Conservation (phyloP, 1,284 basidiomycete species). For the Erythrobasidium hasegawianum region DNA sequence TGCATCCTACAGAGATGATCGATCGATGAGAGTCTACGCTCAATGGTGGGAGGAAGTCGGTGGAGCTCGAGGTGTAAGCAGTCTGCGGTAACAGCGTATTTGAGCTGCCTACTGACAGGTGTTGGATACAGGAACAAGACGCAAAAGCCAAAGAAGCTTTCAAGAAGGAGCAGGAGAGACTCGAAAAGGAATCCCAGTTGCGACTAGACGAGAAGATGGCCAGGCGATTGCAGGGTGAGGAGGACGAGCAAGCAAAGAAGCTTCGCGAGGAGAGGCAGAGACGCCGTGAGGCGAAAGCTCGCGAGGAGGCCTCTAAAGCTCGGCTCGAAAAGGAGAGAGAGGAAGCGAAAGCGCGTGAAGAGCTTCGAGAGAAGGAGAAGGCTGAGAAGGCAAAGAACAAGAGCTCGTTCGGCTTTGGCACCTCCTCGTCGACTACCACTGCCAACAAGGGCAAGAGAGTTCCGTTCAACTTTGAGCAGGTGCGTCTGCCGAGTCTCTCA, state of each 20-base stretch:
- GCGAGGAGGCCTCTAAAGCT: slow-evolving; percentile 45
- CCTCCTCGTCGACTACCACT: slow-evolving; percentile 18
- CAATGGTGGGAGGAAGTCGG: slow-evolving; percentile 59
- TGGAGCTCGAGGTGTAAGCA: slow-evolving; percentile 30
- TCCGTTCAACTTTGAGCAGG: slow-evolving; percentile 79
- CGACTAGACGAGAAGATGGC: slow-evolving; percentile 54
- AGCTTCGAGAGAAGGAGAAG: slow-evolving; percentile 56
- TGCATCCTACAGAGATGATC: slow-evolving; percentile 75
- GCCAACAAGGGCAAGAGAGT: slow-evolving; percentile 49
- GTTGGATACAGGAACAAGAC: slow-evolving; percentile 49
- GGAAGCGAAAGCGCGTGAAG: slow-evolving; percentile 33
- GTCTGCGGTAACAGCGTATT: slow-evolving; percentile 2
- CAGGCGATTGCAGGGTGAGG: slow-evolving; percentile 50
- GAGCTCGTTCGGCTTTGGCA: slow-evolving; percentile 37
- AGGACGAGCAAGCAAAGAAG: slow-evolving; percentile 48
- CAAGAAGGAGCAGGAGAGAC: slow-evolving; percentile 51
- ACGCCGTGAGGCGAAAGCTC: slow-evolving; percentile 48
- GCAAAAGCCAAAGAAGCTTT: slow-evolving; percentile 53
- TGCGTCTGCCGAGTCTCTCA: slow-evolving; percentile 16
- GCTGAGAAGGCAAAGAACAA: slow-evolving; percentile 55
- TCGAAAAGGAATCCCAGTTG: slow-evolving; percentile 51
- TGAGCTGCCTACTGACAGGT: not conserved
- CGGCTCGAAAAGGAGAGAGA: slow-evolving; percentile 53
- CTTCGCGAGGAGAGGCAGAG: slow-evolving; percentile 48
- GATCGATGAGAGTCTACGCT: slow-evolving; percentile 71